These are phyloP conservation scores for Xylaria cubensis DNA, from an alignment of 495 filamentous ascomycete species.

Conservation along the genomic window DNA sequence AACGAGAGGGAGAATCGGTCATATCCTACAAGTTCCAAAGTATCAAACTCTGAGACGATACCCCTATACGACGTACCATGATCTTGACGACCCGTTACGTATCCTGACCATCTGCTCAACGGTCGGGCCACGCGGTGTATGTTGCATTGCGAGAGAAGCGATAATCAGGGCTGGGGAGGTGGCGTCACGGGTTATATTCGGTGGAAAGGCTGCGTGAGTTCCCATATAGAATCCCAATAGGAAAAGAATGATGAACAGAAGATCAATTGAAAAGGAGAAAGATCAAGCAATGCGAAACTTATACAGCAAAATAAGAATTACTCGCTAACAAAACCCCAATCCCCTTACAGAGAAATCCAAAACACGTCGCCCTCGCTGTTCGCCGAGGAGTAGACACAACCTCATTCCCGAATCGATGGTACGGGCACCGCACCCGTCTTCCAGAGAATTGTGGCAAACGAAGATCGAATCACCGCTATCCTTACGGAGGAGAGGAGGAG, in stretches of 20 bases:
- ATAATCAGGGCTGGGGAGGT: not conserved
- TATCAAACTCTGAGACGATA: no score
- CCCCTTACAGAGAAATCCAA: slow-evolving; percentile 13
- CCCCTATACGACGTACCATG: no score
- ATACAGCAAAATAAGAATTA: no score
- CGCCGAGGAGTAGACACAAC: slow-evolving; percentile 25
- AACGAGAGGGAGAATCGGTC: not conserved
- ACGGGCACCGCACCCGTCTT: not conserved
- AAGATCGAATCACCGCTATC: no score
- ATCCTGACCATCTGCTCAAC: no score
- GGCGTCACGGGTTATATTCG: slow-evolving; percentile 24
- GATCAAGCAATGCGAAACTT: no score
- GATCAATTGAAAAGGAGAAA: no score
- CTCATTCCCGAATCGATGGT: not conserved
- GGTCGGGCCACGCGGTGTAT: not conserved
- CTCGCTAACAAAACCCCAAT: not conserved
- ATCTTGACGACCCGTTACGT: no score
- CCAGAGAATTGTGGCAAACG: not conserved
- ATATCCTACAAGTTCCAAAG: not conserved
- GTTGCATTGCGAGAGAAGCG: not conserved
- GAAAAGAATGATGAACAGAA: no score
- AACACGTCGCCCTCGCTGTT: slow-evolving; percentile 34
- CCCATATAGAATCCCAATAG: no score
- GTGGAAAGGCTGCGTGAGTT: slow-evolving; percentile 35
- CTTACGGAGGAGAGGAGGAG: not conserved